Evolutionary conservation across 768 basidiomycete species (phyloP).

Genomic region (Pisolithus albus): DNA sequence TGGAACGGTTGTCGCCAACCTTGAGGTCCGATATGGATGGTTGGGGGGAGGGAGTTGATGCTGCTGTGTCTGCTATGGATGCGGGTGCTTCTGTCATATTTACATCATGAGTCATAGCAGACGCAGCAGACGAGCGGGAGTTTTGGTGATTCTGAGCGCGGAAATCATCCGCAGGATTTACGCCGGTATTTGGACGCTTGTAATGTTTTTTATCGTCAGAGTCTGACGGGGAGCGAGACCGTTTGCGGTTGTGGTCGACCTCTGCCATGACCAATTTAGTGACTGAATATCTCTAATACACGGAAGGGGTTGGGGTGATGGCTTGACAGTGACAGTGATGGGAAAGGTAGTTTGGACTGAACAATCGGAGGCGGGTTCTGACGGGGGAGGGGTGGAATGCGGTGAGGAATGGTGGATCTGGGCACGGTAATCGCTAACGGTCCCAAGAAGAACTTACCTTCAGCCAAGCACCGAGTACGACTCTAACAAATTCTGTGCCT

Average conservation of each 20-base stretch:
- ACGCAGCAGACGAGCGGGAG: conserved; percentile 33
- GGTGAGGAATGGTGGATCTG: conserved; percentile 52
- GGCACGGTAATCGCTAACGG: conserved; percentile 41
- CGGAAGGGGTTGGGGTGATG: conserved; percentile 34
- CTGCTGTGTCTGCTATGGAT: conserved; percentile 37
- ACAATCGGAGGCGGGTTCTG: conserved; percentile 39
- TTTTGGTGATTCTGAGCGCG: conserved; percentile 41
- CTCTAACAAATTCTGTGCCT: background rate
- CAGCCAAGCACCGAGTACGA: background rate
- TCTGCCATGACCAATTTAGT: conserved; percentile 77
- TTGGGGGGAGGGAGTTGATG: conserved; percentile 53
- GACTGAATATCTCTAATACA: conserved; percentile 30
- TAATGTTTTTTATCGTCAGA: conserved; percentile 71
- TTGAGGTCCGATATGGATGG: conserved; percentile 37
- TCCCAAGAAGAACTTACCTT: conserved; percentile 32
- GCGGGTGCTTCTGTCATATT: conserved; percentile 51
- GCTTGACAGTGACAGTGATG: conserved; percentile 38
- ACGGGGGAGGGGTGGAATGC: conserved; percentile 43
- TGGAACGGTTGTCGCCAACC: conserved; percentile 34
- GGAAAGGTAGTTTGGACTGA: conserved; percentile 34
- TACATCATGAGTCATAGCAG: conserved; percentile 46
- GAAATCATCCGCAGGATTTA: conserved; percentile 56
- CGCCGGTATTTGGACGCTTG: conserved; percentile 82
- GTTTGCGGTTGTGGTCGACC: conserved; percentile 77
- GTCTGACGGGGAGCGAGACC: conserved; percentile 82